Percentiles rank a stretch among this genome's conserved stretches.
These are phyloP conservation scores for Apiospora hydei DNA, from an alignment of 2,329 filamentous ascomycete genomes.

Conservation along the genomic window DNA sequence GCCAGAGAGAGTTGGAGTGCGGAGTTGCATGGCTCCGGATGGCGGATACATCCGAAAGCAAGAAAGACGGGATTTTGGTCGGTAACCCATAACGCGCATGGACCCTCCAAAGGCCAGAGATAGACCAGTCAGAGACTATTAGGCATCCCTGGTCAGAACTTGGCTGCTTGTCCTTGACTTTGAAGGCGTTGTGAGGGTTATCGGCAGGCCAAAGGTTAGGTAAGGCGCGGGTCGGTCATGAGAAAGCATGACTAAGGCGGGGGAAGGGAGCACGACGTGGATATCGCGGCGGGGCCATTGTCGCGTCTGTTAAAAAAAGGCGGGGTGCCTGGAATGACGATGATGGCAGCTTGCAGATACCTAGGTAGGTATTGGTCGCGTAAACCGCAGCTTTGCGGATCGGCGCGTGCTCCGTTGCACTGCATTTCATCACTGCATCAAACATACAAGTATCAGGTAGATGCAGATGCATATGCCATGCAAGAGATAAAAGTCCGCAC, in stretches of 20 bases:
- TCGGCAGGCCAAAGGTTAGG: neutral
- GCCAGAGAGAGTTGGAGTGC: neutral
- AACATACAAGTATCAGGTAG: too few relatives aligned
- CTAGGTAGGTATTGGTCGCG: neutral
- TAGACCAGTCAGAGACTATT: neutral
- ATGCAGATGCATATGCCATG: too few relatives aligned
- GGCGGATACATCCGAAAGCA: neutral
- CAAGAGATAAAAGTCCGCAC: too few relatives aligned
- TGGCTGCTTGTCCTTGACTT: neutral
- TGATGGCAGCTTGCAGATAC: slow-evolving; percentile 8
- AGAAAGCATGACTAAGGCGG: slow-evolving; percentile 25
- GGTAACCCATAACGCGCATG: neutral
- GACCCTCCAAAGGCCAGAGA: neutral
- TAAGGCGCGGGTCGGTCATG: slow-evolving; percentile 13
- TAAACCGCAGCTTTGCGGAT: neutral
- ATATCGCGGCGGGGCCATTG: neutral
- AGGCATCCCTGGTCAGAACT: neutral
- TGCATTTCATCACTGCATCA: neutral
- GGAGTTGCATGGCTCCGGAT: neutral
- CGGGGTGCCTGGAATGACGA: slow-evolving; percentile 9
- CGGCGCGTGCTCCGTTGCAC: neutral
- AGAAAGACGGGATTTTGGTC: neutral
- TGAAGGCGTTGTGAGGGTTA: neutral
- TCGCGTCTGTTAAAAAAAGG: neutral
- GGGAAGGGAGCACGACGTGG: neutral